A percentile compares a stretch with the other conserved stretches of the same genome.
Evolutionary conservation across 192 early-diverging fungal genomes (phyloP).

Genomic region (Dissophora globulifera): DNA sequence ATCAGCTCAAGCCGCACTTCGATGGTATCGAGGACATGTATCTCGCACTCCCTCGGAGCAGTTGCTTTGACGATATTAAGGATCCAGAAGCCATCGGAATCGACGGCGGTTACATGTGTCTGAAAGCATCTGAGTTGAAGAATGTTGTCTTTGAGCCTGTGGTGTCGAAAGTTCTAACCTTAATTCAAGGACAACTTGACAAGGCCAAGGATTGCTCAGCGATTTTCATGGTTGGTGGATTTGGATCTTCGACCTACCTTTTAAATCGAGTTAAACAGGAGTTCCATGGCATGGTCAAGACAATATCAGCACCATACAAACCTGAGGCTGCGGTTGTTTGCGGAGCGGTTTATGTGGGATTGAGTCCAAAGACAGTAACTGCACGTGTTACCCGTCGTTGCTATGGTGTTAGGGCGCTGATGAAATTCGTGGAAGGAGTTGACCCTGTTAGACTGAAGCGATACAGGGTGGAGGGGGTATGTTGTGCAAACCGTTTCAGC

Average conservation of each 20-base stretch:
- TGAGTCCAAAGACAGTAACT: constrained; percentile 44
- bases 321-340: constrained; percentile 58
- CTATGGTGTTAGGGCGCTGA: not conserved
- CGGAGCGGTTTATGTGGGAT: constrained; percentile 61
- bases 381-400: constrained; percentile 29
- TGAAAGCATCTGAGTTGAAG: constrained; percentile 15
- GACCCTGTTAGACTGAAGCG: not conserved
- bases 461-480: not conserved
- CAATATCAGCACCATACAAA: constrained; percentile 46
- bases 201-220: constrained; percentile 35
- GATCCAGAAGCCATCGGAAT: constrained; percentile 14
- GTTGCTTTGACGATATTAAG: constrained; percentile 2
- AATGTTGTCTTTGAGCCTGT: constrained; percentile 40
- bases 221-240: constrained; percentile 53
- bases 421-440: not conserved
- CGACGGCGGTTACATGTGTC: constrained; percentile 13
- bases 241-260: constrained; percentile 55
- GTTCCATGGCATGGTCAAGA: constrained; percentile 37
- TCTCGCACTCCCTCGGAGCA: not conserved
- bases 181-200: constrained; percentile 54
- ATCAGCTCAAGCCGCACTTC: constrained; percentile 25
- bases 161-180: constrained; percentile 40
- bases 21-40: constrained; percentile 21
- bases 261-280: constrained; percentile 41
- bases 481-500: not conserved